Evolutionary conservation across 306 rosid species (phyloP), one percentile per base, ranked within the genome.

Genomic region (Sesbania bispinosa): DNA sequence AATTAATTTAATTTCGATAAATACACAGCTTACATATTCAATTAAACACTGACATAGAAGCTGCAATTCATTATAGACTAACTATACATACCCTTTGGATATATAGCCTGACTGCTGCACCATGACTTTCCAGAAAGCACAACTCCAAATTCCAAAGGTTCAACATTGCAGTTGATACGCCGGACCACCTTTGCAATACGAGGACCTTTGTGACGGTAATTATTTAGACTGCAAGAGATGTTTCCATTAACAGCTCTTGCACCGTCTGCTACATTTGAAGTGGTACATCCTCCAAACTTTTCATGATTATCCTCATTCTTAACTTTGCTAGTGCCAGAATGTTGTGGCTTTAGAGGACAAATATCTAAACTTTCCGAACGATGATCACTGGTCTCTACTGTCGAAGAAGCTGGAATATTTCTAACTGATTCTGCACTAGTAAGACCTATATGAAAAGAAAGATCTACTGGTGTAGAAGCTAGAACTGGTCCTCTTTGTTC

Each of bases 121-220:
- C 99, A 95, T 43, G 86, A 81, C 87, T 86, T 91, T 81, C 96
- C 90, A 77, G 97, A 81, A 74, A 95, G 82, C 80, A 95, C 92
- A 10, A 77, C 81, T 65, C 99, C 99, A 83, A 80, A 88, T 66
- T 89, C 96, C 59, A 94, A 80, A 75, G 96, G 96, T 77, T 95
- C 99, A 11, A 95, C 99, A 74, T 82, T 84, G 84, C 99, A 91
- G 85, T 88, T 91, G 84, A 95, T 89, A 53, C 96, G 88, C 73
- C 99, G 83, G 26, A 95, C 96, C 42, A 94, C 93, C 89, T 91
- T 94, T 29, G 99, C 99, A 65, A 95, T 91, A 9, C 99, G 96
- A 62, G 97, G 99, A 75, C 97, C 99, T 85, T 89, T 94, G 79
- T 88, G 99, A 66, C 93, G 89, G 66, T 73, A 64, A 73, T 82